Base-by-base conservation (phyloP, 108 stramenopile species). In the Fragilaria radians region DNA sequence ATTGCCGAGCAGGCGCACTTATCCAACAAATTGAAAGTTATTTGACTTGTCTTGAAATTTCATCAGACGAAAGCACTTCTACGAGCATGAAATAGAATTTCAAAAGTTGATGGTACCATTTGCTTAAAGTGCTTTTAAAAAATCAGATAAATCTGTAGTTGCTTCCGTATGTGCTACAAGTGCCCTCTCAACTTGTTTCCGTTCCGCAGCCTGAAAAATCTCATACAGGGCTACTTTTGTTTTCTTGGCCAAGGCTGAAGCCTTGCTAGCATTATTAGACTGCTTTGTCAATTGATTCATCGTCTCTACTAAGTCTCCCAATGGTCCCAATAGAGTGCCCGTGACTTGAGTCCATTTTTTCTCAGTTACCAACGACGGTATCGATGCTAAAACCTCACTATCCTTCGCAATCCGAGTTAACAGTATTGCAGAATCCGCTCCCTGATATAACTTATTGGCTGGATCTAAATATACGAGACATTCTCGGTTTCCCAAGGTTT, bases 341-440 rank as follows among this genome's bases (percentile, higher is more conserved):
- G 55, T 64, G n/a, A 83, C 82, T 32, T 81, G 64, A 46, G 46
- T 80, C 86, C 86, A 87, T 54, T 83, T 68, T 61, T 83, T 87
- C 19, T 24, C 53, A 61, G 71, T 72, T 33, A 83, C 61, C 26
- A 83, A 69, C 17, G 32, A 45, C 3, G 86, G 86, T 28, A 87
- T 70, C 23, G 63, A 46, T 7, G 66, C 73, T 46, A 87, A 61
- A 1, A 80, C 74, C 7, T 32, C 36, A 2, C 68, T 51, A 9
- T 68, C 59, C 17, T 25, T 57, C 57, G 66, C 78, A 17, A 81
- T 54, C 46, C 82, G 72, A 27, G 79, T 65, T 29, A 82, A 45
- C 48, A 82, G 62, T 26, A 74, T 34, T 32, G 57, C 50, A 22
- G 26, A 52, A 30, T 87, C 79, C 2, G 64, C 65, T 18, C 76